Base-by-base conservation (phyloP, 1,139 yeast genomes). In the Lodderomyces metapsilosis region DNA sequence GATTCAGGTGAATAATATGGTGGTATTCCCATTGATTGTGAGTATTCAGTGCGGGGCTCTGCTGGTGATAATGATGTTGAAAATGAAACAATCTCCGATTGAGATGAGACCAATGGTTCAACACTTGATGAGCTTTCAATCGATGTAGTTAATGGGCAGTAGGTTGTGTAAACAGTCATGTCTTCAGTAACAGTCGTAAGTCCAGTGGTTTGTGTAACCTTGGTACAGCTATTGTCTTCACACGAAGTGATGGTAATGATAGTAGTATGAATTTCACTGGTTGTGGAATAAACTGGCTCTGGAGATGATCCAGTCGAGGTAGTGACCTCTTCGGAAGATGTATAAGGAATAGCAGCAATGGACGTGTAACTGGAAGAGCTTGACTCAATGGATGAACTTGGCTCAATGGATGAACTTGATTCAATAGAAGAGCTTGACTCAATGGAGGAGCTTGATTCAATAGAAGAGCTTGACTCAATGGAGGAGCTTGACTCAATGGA, bases 121-220 rank as follows among this genome's bases (percentile, higher is more conserved):
- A 32, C 15, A 25, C 37, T 30, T 58, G 50, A 52, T 69, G 66
- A 45, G 55, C 61, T 37, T 53, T 61, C 57, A 25, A 57, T 48
- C 59, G 80, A 72, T 36, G 72, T 64, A n/a, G 51, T 31, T 36
- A 61, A 49, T 43, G 67, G 66, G 47, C 64, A 61, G 54, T 54
- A 59, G 30, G 69, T 62, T 40, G 63, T 57, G 54, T 59, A 62
- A 33, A 53, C 34, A 12, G 48, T 42, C 13, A 25, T 22, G 23
- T 34, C 45, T 21, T 36, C 48, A 43, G 67, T 62, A 30, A 63
- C 32, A 20, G 72, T 66, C 45, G 64, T 52, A 27, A 50, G 46
- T 38, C 57, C 51, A 36, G 57, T 52, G 36, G 65, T 58, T 8
- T 27, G 31, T 13, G 25, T 20, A 18, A 32, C 24, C 15, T 20